These are phyloP conservation scores for Alternaria burnsii DNA, from an alignment of 2,329 filamentous ascomycete genomes.

Conservation along the genomic window DNA sequence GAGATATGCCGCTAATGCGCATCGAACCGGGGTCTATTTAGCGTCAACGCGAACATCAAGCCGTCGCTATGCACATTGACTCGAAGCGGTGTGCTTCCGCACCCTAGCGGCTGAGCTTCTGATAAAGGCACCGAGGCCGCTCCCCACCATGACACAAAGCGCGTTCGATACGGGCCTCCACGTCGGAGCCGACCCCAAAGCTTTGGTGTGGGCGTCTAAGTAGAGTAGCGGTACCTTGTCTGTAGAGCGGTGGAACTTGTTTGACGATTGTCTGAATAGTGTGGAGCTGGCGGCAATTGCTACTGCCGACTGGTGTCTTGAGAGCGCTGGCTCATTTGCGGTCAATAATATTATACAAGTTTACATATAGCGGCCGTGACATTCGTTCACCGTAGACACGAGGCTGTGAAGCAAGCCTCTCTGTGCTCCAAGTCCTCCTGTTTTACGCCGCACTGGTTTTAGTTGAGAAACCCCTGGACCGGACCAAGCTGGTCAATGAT, in stretches of 20 bases:
- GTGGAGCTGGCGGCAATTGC: conserved; percentile 6
- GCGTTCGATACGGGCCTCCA: conserved; percentile 14
- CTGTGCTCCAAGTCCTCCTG: conserved; percentile 1
- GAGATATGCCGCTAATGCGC: conserved; percentile 18
- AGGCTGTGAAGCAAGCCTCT: conserved; percentile 14
- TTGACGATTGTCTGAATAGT: conserved; percentile 3
- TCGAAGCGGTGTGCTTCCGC: conserved; percentile 11
- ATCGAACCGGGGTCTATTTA: conserved; percentile 4
- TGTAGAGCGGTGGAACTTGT: conserved; percentile 4
- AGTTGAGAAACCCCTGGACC: conserved; percentile 4
- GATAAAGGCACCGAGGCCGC: conserved; percentile 14
- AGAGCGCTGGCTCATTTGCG: conserved; percentile 15
- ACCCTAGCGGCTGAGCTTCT: conserved; percentile 18
- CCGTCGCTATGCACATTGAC: conserved; percentile 11
- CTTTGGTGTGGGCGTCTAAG: conserved; percentile 7
- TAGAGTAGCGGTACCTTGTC: conserved; percentile 3
- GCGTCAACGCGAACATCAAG: conserved; percentile 20
- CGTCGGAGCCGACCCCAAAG: conserved; percentile 5
- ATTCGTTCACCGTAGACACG: conserved; percentile 18
- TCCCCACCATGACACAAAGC: conserved; percentile 10
- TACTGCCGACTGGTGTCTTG: not conserved
- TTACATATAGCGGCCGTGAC: conserved; percentile 26
- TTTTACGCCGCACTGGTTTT: conserved; percentile 24
- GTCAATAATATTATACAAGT: conserved; percentile 30
- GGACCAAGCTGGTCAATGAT: conserved; percentile 7